Percentiles rank a stretch among this genome's conserved stretches.
Conservation (phyloP, 2,329 filamentous ascomycete species). For the Laburnicola sp. region DNA sequence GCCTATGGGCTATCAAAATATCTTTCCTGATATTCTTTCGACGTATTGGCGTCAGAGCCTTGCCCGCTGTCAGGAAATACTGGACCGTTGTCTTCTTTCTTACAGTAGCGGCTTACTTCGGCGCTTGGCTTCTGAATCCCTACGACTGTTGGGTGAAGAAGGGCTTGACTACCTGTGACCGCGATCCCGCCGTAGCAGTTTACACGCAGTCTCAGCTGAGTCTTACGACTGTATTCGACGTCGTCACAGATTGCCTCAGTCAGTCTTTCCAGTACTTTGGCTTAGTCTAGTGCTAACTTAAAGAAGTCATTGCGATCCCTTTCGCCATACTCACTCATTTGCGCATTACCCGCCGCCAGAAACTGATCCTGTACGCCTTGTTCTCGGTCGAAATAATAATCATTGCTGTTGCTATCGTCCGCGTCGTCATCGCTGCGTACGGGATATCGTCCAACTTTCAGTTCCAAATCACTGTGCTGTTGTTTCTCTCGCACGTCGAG, state of each 20-base stretch:
- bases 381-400: slow-evolving; percentile 11
- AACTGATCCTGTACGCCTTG: slow-evolving; percentile 7
- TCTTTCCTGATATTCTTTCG: slow-evolving; percentile 12
- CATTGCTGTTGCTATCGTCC: slow-evolving; percentile 6
- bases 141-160: slow-evolving; percentile 9
- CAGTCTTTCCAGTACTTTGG: background rate
- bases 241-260: slow-evolving; percentile 11
- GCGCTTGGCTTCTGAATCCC: slow-evolving; percentile 3
- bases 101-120: slow-evolving; percentile 4
- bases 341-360: background rate
- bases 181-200: background rate
- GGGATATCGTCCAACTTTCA: background rate
- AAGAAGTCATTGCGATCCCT: slow-evolving; percentile 8
- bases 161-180: slow-evolving; percentile 1
- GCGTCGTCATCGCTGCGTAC: slow-evolving; percentile 1
- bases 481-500: slow-evolving; percentile 8
- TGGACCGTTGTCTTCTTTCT: slow-evolving; percentile 2
- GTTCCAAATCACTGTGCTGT: slow-evolving; percentile 7
- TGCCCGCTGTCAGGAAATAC: slow-evolving; percentile 2
- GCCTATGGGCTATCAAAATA: slow-evolving; percentile 11
- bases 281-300: background rate
- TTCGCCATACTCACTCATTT: slow-evolving; percentile 9
- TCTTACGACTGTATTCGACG: slow-evolving; percentile 4
- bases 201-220: no score
- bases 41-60: slow-evolving; percentile 3